These are phyloP conservation scores for Pyrenophora seminiperda DNA, from an alignment of 2,329 filamentous ascomycete species.

Conservation along the genomic window DNA sequence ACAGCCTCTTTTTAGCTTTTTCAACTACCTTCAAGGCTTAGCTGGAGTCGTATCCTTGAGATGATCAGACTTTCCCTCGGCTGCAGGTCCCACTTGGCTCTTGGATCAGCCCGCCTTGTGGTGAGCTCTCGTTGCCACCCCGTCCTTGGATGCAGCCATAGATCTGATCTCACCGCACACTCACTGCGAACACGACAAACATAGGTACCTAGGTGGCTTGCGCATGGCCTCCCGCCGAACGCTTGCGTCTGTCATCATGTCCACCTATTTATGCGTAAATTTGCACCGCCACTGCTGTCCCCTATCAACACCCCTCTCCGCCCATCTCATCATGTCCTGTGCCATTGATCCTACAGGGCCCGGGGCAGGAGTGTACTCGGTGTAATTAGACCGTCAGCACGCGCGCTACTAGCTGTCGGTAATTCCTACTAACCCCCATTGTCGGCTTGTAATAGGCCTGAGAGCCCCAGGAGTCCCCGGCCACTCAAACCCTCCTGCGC, in stretches of 20 bases:
- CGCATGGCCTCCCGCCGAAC: neutral
- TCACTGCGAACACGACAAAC: no score
- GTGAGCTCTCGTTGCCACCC: neutral
- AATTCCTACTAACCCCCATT: neutral
- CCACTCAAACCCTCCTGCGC: conserved; percentile 1
- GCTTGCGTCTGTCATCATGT: neutral
- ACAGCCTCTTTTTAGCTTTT: neutral
- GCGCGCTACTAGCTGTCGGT: conserved; percentile 8
- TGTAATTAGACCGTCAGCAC: conserved; percentile 12
- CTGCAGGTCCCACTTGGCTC: conserved; percentile 12
- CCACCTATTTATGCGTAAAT: no score
- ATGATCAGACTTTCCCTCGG: conserved; percentile 8
- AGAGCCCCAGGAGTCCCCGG: neutral
- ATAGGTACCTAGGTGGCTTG: neutral
- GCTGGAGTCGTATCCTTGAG: conserved; percentile 1
- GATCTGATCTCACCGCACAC: neutral
- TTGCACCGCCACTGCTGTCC: no score
- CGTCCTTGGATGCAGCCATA: neutral
- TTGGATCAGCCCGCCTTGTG: conserved; percentile 1
- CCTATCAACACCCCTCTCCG: no score
- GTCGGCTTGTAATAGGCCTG: conserved; percentile 1
- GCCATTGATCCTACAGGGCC: neutral
- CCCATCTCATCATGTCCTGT: no score
- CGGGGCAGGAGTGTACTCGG: neutral
- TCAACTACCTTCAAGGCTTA: neutral